These are phyloP conservation scores for Hirschfeldia incana DNA, from an alignment of 345 rosid species.

Conservation along the genomic window DNA sequence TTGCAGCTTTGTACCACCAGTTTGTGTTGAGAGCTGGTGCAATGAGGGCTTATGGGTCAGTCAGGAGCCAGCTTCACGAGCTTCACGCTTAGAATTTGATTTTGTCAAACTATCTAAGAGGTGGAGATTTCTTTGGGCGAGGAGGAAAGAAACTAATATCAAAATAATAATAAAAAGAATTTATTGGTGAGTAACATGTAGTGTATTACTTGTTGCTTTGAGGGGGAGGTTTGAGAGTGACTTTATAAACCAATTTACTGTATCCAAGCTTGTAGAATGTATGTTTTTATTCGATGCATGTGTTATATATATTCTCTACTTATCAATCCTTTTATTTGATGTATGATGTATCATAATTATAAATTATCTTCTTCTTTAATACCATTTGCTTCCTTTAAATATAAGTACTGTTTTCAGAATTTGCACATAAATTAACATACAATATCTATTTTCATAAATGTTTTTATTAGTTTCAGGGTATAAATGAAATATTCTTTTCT, in stretches of 20 bases:
- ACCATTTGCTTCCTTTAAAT: not conserved
- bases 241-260: slow-evolving; percentile 12
- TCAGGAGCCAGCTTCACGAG: slow-evolving; percentile 69
- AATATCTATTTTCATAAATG: too few relatives aligned
- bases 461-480: not conserved
- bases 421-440: too few relatives aligned
- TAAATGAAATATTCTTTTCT: too few relatives aligned
- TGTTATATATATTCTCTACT: not conserved
- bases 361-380: not conserved
- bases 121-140: slow-evolving; percentile 20
- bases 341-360: not conserved
- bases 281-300: not conserved
- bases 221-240: slow-evolving; percentile 26
- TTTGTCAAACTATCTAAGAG: not conserved
- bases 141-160: not conserved
- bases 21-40: slow-evolving; percentile 84
- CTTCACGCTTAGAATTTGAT: slow-evolving; percentile 40
- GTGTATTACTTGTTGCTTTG: slow-evolving; percentile 27
- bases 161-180: not conserved
- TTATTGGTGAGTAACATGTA: slow-evolving; percentile 21
- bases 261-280: slow-evolving; percentile 10
- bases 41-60: slow-evolving; percentile 77
- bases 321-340: not conserved
- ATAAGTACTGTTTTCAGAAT: not conserved
- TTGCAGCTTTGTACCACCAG: slow-evolving; percentile 88